Evolutionary conservation across 148 eudicot genomes (phyloP), one percentile per base, ranked within the genome.

Genomic region (Polygonum aviculare): DNA sequence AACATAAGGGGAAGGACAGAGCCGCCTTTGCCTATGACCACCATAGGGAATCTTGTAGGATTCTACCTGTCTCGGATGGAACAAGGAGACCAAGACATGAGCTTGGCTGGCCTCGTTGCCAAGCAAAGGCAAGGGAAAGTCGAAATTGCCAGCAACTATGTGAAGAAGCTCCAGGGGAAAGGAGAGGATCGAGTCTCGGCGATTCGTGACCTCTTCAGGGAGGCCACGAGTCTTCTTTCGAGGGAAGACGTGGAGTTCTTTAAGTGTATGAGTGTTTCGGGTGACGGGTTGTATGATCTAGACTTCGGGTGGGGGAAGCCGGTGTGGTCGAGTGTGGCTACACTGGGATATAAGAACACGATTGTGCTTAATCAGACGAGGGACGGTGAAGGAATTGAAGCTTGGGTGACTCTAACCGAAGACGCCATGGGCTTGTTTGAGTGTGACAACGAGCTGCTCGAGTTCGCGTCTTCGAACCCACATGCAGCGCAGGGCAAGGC

Each of bases 221-320:
- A 67, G 18, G 72, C 72, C 0, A 38, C 3, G 45, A 36, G 72
- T 67, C 72, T 67, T 38, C 72, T 67, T 36, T 67, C 72, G 45
- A 36, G 72, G 72, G 72, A 15, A 6, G 45, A 67, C 44, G 72
- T 67, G 19, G 72, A 67, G 11, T 67, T 67, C 19, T 67, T 35
- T 21, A 67, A 67, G 72, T 67, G 72, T 12, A 67, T 67, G 72
- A 67, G 72, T 67, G 72, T 67, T 21, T 67, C 72, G 21, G 72
- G 72, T 5, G 72, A 67, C 72, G 72, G 72, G 44, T 44, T 86
- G 9, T 84, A 85, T 60, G 80, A 83, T 26, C 75, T 77, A 4
- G 88, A 87, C 82, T 85, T 87, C 26, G 90, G 88, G n/a, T 87
- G 88, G 88, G 90, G 90, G 5, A 85, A 80, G 51, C 90, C 90